Conservation (phyloP, 495 filamentous ascomycete species). For the Tuber indicum region DNA sequence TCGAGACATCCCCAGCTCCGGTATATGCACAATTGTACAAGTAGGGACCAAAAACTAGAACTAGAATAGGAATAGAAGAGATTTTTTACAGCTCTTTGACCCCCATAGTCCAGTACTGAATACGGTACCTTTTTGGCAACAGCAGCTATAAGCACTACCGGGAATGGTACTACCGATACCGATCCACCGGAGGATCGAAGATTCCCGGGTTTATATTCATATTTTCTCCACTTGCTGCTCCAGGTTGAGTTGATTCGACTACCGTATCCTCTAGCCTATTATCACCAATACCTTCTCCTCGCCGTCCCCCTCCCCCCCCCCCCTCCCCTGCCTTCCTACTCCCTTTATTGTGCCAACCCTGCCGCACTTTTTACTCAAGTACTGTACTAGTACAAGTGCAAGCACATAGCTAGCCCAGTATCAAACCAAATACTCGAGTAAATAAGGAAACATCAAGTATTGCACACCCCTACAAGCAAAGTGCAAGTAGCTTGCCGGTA, state of each 20-base stretch:
- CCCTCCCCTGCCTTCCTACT: background rate
- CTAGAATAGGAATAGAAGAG: background rate
- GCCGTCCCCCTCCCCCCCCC: no score
- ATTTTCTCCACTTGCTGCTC: background rate
- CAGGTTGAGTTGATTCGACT: background rate
- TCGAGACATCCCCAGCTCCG: no score
- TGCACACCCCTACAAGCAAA: background rate
- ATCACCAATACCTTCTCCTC: background rate
- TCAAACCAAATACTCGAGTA: background rate
- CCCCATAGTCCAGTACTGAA: background rate
- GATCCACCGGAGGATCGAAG: background rate
- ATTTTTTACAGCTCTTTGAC: background rate
- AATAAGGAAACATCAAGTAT: no score
- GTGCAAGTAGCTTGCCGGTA: background rate
- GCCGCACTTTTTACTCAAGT: background rate
- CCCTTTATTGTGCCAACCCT: background rate
- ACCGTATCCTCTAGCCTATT: background rate
- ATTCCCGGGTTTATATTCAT: conserved; percentile 1
- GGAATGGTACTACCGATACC: background rate
- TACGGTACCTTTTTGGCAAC: background rate
- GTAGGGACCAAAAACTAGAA: background rate
- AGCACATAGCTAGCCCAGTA: background rate
- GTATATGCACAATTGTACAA: background rate
- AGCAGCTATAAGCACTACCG: background rate
- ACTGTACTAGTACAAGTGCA: background rate